Evolutionary conservation across 2,329 filamentous ascomycete genomes (phyloP).

Genomic region (Fusarium cyanostomum): DNA sequence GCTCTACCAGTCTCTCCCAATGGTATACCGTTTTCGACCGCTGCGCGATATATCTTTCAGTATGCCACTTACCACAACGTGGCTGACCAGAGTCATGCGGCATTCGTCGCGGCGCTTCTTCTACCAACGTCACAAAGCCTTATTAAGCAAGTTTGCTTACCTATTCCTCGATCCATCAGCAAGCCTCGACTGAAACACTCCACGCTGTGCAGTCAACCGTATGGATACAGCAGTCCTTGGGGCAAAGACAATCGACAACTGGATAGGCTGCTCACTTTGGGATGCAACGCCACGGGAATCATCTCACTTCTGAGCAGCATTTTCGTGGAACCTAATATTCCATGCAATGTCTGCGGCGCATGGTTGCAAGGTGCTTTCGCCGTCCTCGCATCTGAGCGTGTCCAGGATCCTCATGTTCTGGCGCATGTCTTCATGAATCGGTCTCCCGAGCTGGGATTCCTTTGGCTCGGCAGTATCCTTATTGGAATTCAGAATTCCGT

Average conservation of each 20-base stretch:
- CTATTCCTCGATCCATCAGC: background rate
- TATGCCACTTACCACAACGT: background rate
- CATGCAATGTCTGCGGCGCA: constrained; percentile 18
- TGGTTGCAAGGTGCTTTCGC: constrained; percentile 19
- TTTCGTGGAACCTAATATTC: constrained; percentile 23
- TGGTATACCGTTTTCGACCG: background rate
- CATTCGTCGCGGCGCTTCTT: background rate
- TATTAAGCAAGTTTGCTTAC: background rate
- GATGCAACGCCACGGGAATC: constrained; percentile 17
- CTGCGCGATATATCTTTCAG: background rate
- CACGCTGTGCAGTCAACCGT: background rate
- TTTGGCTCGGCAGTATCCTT: constrained; percentile 25
- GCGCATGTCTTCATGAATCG: constrained; percentile 6
- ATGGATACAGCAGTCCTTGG: constrained; percentile 1
- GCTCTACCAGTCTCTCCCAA: background rate
- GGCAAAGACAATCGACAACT: constrained; percentile 11
- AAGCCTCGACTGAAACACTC: background rate
- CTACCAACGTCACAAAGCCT: background rate
- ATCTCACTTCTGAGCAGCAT: constrained; percentile 9
- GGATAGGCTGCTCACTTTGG: constrained; percentile 23
- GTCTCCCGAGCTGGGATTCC: constrained; percentile 18
- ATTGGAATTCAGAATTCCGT: constrained; percentile 4
- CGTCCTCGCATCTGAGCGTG: background rate
- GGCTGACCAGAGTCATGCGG: background rate
- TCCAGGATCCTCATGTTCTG: constrained; percentile 11